Percentiles rank a stretch among this genome's conserved stretches.
Evolutionary conservation across 208 protist species (phyloP).

Genomic region (Leishmania amazonensis): DNA sequence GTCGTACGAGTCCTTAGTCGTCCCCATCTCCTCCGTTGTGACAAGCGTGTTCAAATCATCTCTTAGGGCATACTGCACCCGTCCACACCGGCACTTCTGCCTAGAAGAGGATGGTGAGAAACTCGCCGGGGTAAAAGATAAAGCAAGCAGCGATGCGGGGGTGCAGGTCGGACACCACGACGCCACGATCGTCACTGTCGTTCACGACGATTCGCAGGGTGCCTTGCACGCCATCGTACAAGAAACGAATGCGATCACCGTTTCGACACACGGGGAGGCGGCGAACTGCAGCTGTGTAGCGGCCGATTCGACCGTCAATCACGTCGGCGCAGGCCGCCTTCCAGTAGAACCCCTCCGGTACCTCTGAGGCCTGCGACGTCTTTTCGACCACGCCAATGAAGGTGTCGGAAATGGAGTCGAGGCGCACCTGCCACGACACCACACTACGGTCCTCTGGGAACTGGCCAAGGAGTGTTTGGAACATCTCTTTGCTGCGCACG

Average conservation of each 20-base stretch:
- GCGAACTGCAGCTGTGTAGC: constrained; percentile 32
- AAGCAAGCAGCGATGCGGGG: constrained; percentile 71
- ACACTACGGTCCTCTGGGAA: constrained; percentile 61
- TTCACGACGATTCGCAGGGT: constrained; percentile 60
- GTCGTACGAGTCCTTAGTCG: neutral
- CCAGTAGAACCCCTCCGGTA: constrained; percentile 87
- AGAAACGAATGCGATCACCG: constrained; percentile 61
- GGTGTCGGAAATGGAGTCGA: constrained; percentile 64
- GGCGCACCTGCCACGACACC: constrained; percentile 72
- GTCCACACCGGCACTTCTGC: neutral
- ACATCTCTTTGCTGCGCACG: constrained; percentile 76
- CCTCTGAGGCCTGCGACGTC: constrained; percentile 22
- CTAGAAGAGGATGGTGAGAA: constrained; percentile 66
- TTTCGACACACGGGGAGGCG: constrained; percentile 64
- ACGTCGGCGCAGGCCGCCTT: constrained; percentile 56
- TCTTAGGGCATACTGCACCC: neutral
- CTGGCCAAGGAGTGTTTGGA: constrained; percentile 36
- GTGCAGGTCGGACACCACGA: constrained; percentile 59
- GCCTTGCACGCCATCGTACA: constrained; percentile 47
- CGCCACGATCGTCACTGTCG: constrained; percentile 46
- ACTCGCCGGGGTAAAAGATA: constrained; percentile 82
- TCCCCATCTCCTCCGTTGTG: neutral
- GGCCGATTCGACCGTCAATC: constrained; percentile 63
- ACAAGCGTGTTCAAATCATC: neutral
- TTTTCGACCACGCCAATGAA: constrained; percentile 84